Percentiles rank a stretch among this genome's conserved stretches.
These are phyloP conservation scores for Penicillium ochrochloron DNA, from an alignment of 495 filamentous ascomycete genomes.

Conservation along the genomic window DNA sequence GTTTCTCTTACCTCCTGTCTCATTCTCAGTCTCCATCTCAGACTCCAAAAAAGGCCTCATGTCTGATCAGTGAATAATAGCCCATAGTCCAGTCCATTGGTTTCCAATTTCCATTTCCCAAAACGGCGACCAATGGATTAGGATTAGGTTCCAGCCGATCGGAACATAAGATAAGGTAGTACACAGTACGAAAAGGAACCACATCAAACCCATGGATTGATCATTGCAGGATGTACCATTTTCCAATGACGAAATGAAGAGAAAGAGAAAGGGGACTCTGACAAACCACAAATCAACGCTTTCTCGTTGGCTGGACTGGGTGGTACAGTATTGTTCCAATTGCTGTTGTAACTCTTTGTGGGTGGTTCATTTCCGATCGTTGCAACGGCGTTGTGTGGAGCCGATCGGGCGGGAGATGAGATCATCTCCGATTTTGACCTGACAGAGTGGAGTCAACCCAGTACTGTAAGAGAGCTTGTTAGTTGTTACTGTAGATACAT, in stretches of 20 bases:
- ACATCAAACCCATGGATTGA: slow-evolving; percentile 2
- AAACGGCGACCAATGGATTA: slow-evolving; percentile 1
- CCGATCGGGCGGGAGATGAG: slow-evolving; percentile 22
- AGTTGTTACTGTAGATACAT: neutral
- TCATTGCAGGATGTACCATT: neutral
- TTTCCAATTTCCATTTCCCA: neutral
- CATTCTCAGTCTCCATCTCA: neutral
- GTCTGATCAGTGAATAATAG: neutral
- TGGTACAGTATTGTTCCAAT: slow-evolving; percentile 24
- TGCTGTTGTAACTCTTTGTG: no score
- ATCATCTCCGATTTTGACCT: slow-evolving; percentile 16
- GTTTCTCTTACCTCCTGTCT: neutral
- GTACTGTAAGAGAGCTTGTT: neutral
- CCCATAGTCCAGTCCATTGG: no score
- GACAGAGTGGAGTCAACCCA: slow-evolving; percentile 5
- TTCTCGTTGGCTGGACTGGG: neutral
- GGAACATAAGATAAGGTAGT: slow-evolving; percentile 14
- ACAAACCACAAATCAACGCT: neutral
- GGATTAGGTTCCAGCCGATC: slow-evolving; percentile 7
- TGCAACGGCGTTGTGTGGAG: slow-evolving; percentile 17
- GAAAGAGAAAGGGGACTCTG: neutral
- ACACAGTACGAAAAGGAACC: slow-evolving; percentile 18
- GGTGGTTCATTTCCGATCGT: neutral
- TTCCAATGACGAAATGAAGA: neutral
- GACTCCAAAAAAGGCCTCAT: neutral